These are phyloP conservation scores for Backusella parvicylindrica DNA, from an alignment of 192 early-diverging fungal genomes.

Conservation along the genomic window DNA sequence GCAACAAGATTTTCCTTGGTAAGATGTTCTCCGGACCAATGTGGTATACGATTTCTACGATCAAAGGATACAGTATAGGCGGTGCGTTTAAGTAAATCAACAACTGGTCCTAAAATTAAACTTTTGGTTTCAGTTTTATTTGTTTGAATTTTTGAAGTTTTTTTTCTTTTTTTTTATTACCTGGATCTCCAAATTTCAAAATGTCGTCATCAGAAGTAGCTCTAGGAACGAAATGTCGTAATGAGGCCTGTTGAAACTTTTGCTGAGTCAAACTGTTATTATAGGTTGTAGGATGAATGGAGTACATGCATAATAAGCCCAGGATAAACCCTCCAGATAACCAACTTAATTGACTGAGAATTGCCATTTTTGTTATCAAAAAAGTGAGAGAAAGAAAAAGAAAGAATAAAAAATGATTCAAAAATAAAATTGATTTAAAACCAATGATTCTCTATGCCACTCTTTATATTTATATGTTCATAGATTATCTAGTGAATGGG, in stretches of 20 bases:
- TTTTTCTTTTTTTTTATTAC: constrained; percentile 1
- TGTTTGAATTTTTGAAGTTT: neutral
- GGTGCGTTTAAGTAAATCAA: constrained; percentile 61
- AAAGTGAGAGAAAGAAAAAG: neutral
- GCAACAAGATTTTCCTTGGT: neutral
- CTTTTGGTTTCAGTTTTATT: neutral
- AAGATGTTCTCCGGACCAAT: constrained; percentile 27
- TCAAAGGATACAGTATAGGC: constrained; percentile 71
- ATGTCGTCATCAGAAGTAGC: neutral
- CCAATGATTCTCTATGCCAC: neutral
- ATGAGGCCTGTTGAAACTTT: neutral
- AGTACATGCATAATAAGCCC: neutral
- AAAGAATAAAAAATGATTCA: neutral
- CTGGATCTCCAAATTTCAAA: constrained; percentile 26
- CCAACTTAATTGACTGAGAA: neutral
- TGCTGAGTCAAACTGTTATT: neutral
- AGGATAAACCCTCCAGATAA: neutral
- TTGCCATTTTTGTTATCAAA: neutral
- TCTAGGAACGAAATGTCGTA: neutral
- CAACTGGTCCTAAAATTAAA: constrained; percentile 52
- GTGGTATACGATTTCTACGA: constrained; percentile 40
- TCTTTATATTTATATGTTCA: neutral
- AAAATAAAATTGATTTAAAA: neutral
- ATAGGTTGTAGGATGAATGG: neutral
- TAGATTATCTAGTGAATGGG: no score